phyloP scores from a whole-genome alignment of 805 yeast species.

The Metschnikowia peoriensis region DNA sequence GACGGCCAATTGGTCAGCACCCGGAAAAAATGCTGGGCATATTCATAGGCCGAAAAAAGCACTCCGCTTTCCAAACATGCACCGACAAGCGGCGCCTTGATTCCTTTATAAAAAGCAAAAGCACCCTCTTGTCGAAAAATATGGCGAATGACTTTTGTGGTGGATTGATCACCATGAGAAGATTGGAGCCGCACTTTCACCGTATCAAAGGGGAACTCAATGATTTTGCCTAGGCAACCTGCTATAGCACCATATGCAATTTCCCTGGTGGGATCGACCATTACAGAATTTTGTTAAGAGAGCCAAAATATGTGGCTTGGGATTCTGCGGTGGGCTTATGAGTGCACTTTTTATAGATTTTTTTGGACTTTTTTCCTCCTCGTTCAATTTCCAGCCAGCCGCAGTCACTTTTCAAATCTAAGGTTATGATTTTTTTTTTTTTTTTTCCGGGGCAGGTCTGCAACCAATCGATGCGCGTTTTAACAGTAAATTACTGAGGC shows the following conservation, averaged over 20 bases:
- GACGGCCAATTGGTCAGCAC: conserved; percentile 4
- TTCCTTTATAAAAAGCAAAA: conserved; percentile 66
- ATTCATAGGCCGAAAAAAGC: conserved; percentile 64
- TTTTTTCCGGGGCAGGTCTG: not conserved
- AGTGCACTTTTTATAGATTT: not conserved
- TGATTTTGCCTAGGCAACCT: conserved; percentile 79
- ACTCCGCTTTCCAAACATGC: conserved; percentile 89
- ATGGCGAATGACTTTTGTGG: conserved; percentile 61
- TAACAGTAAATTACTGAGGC: no score
- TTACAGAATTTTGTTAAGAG: not conserved
- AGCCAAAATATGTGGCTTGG: not conserved
- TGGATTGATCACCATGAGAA: conserved; percentile 41
- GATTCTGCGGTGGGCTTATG: not conserved
- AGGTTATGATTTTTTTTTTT: not conserved
- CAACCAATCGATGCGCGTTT: not conserved
- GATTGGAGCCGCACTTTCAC: conserved; percentile 85
- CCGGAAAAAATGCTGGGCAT: conserved; percentile 16
- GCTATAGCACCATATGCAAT: conserved; percentile 54
- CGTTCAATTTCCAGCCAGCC: not conserved
- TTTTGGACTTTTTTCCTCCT: not conserved
- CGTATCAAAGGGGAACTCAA: conserved; percentile 93
- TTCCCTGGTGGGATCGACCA: conserved; percentile 34
- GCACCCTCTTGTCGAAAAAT: conserved; percentile 69
- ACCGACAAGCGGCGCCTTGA: conserved; percentile 80
- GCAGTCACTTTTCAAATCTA: not conserved